Base-by-base conservation (phyloP, 2,329 filamentous ascomycete species). In the Cladorrhinum sp. region DNA sequence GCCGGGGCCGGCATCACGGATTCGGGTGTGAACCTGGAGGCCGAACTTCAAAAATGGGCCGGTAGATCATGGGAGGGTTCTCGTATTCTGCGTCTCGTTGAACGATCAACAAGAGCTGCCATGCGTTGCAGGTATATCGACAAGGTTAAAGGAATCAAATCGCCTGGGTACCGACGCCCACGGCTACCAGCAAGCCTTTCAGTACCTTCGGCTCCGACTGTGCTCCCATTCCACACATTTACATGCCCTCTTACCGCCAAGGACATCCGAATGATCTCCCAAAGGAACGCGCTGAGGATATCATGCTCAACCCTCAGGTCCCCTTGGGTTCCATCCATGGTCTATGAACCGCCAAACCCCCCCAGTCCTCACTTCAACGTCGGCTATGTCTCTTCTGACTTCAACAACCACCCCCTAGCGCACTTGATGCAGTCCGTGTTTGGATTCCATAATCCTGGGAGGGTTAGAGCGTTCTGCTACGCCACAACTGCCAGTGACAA, bases 391-490 rank as follows among this genome's bases (percentile, higher is more conserved):
- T 98, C 95, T 2, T 98, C 95, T 0, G 95, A 99, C 75, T 99
- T 99, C 76, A 99, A 99, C 72, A 99, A 99, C 69, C 95, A 99
- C 72, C 95, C 95, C 3, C 79, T 99, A 32, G 95, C 95, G 23
- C 95, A 99, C 76, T 75, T 99, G 58, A 99, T 99, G 95, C 95
- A 99, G 77, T 98, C 95, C 1, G 93, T 98, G 5, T 99, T 99
- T 75, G 95, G 95, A 0, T 81, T 98, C 61, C 95, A 99, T 71
- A 80, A 96, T 68, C 81, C 81, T 0, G 75, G 73, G 23, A 85
- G 88, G 24, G 90, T 91, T 16, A 90, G 89, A 67, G 93, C 95
- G 0, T 92, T 93, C 70, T 99, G 95, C 74, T 99, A 99, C 73
- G 95, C 95, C 12, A 99, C 95, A 1, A 98, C 95, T 0, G 81